Base-by-base conservation (phyloP, 2,329 filamentous ascomycete genomes). In the Fusarium tjaetaba region DNA sequence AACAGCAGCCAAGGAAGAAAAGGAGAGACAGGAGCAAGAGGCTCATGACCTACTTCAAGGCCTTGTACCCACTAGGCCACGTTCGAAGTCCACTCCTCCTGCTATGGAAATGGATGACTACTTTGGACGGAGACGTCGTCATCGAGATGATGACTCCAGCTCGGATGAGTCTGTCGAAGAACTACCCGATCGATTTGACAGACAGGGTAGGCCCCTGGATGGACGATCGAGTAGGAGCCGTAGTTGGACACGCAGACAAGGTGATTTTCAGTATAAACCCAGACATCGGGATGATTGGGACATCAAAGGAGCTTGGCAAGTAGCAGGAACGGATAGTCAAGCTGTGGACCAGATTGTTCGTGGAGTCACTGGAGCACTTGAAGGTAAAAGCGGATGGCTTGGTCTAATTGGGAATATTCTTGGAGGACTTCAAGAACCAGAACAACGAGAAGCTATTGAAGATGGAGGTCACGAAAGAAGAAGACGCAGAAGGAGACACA, bases 171-270 rank as follows among this genome's bases (percentile, higher is more conserved):
- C 83, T 1, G 77, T 87, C 3, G 86, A 88, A 70, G 71, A 81
- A 5, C 76, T 88, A 0, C 86, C 86, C 0, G 84, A 85, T 58
- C 83, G 86, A 1, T 88, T 88, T 56, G 86, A 88, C 67, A 61
- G 76, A 1, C 73, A 84, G 4, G 86, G 87, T 3, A 81, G 78
- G 18, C 85, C 82, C 2, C 73, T 88, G 3, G 80, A 82, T 51
- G 73, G 72, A 13, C 72, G 69, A 10, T 66, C 71, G 13, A 43
- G 51, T 5, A 65, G 59, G 11, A 65, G 61, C 11, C 63, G 58
- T 75, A 68, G 77, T 7, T 81, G 80, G 81, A 82, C 82, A 3
- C 79, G 79, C 7, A 81, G 85, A 6, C 79, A 73, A 14, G 86
- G 86, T 7, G 81, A 84, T 2, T 88, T 88, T 66, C 81, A 82